Percentiles rank a stretch among this genome's conserved stretches.
phyloP scores from a whole-genome alignment of 192 early-diverging fungal species.

The Chytriomyces sp. region DNA sequence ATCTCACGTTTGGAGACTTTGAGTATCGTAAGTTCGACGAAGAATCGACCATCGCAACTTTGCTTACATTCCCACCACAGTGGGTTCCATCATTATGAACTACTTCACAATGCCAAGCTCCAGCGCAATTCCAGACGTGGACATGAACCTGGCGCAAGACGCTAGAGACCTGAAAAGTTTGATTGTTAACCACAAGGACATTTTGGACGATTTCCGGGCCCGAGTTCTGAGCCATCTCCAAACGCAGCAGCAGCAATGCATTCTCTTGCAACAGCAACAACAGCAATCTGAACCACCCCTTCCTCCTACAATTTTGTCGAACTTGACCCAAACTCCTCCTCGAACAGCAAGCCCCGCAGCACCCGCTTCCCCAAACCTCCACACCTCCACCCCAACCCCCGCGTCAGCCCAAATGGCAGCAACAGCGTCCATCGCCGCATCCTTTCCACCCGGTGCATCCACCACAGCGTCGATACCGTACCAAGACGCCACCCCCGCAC shows the following conservation, averaged over 20 bases:
- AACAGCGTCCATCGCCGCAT: neutral
- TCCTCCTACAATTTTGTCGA: neutral
- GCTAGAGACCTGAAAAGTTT: conserved; percentile 49
- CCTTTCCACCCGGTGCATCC: neutral
- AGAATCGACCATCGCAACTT: neutral
- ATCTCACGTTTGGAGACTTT: conserved; percentile 54
- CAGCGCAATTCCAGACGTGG: conserved; percentile 46
- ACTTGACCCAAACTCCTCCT: neutral
- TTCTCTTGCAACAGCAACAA: conserved; percentile 18
- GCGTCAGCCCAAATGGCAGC: no score
- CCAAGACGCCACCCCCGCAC: neutral
- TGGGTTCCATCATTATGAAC: conserved; percentile 47
- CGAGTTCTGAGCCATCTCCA: conserved; percentile 27
- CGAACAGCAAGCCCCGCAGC: neutral
- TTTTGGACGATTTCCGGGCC: conserved; percentile 47
- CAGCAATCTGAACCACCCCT: neutral
- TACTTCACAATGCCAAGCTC: conserved; percentile 44
- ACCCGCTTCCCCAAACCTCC: neutral
- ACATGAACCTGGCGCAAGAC: conserved; percentile 51
- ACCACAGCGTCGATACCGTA: neutral
- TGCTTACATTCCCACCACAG: conserved; percentile 20
- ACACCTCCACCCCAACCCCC: no score
- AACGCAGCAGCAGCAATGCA: conserved; percentile 12
- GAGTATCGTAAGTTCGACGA: conserved; percentile 46
- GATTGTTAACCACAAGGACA: conserved; percentile 51